Evolutionary conservation across 805 yeast genomes (phyloP).

Genomic region (Starmerella vaccinii): DNA sequence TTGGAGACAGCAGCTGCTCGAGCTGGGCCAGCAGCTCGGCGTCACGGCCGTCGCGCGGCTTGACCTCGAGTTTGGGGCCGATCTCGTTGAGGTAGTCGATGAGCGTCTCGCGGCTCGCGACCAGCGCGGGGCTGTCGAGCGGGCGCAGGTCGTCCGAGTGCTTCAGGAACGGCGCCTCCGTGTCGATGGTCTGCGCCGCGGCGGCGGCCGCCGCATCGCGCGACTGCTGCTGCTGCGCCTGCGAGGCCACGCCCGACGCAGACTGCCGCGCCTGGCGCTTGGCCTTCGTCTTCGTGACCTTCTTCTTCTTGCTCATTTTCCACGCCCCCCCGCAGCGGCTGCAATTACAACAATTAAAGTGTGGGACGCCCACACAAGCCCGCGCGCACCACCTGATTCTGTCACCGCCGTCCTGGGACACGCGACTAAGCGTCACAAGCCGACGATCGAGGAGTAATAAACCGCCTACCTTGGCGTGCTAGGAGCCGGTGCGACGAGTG

Average conservation of each 20-base stretch:
- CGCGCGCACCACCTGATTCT: too few relatives aligned
- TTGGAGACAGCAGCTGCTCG: slow-evolving; percentile 6
- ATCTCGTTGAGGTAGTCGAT: slow-evolving; percentile 1
- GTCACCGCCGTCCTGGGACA: too few relatives aligned
- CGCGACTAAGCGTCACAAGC: background rate
- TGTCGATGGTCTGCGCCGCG: background rate
- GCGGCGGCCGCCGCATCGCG: background rate
- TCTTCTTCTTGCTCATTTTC: slow-evolving; percentile 10
- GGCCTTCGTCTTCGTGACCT: slow-evolving; percentile 5
- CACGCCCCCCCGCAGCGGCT: too few relatives aligned
- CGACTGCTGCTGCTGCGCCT: background rate
- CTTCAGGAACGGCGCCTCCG: background rate
- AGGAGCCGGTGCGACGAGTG: background rate
- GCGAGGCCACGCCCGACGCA: background rate
- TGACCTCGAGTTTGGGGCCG: background rate
- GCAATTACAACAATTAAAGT: background rate
- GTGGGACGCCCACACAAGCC: background rate
- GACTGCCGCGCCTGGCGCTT: background rate
- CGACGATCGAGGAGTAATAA: background rate
- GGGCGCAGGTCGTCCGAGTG: slow-evolving; percentile 5
- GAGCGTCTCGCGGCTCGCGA: slow-evolving; percentile 4
- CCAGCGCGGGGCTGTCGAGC: background rate
- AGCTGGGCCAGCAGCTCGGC: slow-evolving; percentile 9
- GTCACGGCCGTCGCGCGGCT: background rate
- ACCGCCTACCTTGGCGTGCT: background rate